A percentile compares a stretch with the other conserved stretches of the same genome.
Evolutionary conservation across 1,284 basidiomycete species (phyloP).

Genomic region (Moniliella sp.): DNA sequence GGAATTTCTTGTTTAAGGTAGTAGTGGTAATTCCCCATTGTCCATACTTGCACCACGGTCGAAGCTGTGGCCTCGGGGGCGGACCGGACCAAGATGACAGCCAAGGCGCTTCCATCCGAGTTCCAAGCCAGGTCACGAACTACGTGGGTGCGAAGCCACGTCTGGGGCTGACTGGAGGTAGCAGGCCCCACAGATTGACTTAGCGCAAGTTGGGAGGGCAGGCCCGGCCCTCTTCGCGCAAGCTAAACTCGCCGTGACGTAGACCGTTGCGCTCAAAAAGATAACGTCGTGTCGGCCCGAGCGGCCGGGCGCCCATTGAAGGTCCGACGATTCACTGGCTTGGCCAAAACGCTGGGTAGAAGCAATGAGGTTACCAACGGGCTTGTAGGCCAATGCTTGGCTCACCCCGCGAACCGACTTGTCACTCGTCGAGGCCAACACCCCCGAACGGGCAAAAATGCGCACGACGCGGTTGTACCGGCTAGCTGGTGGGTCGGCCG

Average conservation of each 20-base stretch:
- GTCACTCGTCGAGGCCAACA: constrained; percentile 65
- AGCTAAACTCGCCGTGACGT: constrained; percentile 64
- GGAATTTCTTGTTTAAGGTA: constrained; percentile 35
- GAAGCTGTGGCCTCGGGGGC: neutral
- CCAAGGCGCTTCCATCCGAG: constrained; percentile 62
- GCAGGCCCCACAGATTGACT: neutral
- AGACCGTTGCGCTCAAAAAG: constrained; percentile 84
- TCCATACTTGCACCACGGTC: constrained; percentile 59
- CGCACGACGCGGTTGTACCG: constrained; percentile 54
- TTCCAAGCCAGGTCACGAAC: constrained; percentile 68
- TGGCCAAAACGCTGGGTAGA: constrained; percentile 56
- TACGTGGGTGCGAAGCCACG: constrained; percentile 35
- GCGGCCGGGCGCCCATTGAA: constrained; percentile 14
- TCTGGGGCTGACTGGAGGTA: neutral
- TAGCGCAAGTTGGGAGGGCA: too few species aligned
- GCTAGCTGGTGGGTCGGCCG: constrained; percentile 34
- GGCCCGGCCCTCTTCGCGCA: constrained; percentile 40
- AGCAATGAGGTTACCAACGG: constrained; percentile 62
- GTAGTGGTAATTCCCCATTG: constrained; percentile 87
- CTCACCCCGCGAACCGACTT: constrained; percentile 54
- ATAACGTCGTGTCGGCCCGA: constrained; percentile 56
- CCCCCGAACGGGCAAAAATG: constrained; percentile 42
- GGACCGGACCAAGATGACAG: constrained; percentile 48
- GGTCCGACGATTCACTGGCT: constrained; percentile 42
- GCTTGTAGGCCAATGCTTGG: constrained; percentile 61